A percentile compares a stretch with the other conserved stretches of the same genome.
Evolutionary conservation across 1,139 yeast species (phyloP).

Genomic region (Hanseniaspora uvarum): DNA sequence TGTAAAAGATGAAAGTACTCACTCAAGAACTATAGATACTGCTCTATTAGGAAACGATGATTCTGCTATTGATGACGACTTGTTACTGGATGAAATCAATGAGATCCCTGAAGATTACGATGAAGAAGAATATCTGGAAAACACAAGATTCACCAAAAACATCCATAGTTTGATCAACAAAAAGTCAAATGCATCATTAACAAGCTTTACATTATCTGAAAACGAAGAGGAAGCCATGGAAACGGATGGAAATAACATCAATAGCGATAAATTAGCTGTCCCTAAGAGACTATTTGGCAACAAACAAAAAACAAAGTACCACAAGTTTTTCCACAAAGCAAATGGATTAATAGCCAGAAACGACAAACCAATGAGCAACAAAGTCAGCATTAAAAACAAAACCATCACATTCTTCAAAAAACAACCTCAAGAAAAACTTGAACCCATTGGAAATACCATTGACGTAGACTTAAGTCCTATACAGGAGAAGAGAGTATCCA

Average conservation of each 20-base stretch:
- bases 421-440: neutral
- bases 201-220: neutral
- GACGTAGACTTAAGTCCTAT: slow-evolving; percentile 30
- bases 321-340: slow-evolving; percentile 6
- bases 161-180: neutral
- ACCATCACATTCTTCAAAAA: slow-evolving; percentile 6
- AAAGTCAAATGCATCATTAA: neutral
- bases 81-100: slow-evolving; percentile 44
- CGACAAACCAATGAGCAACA: slow-evolving; percentile 5
- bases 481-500: slow-evolving; percentile 28
- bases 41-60: neutral
- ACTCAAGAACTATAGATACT: neutral
- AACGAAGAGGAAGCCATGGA: neutral
- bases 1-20: neutral
- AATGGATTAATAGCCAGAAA: slow-evolving; percentile 6
- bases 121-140: slow-evolving; percentile 4
- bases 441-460: slow-evolving; percentile 3
- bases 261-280: neutral
- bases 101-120: slow-evolving; percentile 52
- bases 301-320: neutral
- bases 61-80: slow-evolving; percentile 23
- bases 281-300: slow-evolving; percentile 4
- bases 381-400: slow-evolving; percentile 3
- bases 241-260: neutral
- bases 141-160: neutral